phyloP scores from a whole-genome alignment of 2,329 filamentous ascomycete species.

The Diaporthe amygdali region DNA sequence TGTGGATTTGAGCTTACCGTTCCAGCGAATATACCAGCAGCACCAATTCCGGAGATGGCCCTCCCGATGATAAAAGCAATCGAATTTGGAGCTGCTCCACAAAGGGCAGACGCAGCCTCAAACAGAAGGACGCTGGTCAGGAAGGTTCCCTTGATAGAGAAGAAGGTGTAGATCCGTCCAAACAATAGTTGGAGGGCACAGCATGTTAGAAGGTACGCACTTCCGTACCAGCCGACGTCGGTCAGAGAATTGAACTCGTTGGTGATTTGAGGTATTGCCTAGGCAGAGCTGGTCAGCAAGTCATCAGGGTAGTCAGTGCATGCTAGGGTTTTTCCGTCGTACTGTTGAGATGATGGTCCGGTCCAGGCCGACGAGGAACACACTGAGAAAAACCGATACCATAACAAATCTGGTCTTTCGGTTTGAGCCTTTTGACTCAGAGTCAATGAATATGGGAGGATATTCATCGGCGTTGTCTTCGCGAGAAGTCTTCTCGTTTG shows the following conservation, averaged over 20 bases:
- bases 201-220: slow-evolving; percentile 28
- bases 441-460: background rate
- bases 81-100: slow-evolving; percentile 32
- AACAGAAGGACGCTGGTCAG: slow-evolving; percentile 17
- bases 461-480: background rate
- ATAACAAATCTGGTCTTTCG: background rate
- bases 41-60: slow-evolving; percentile 32
- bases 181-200: slow-evolving; percentile 20
- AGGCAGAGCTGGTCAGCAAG: background rate
- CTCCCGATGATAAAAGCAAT: slow-evolving; percentile 34
- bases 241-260: slow-evolving; percentile 33
- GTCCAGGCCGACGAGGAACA: slow-evolving; percentile 29
- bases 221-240: slow-evolving; percentile 33
- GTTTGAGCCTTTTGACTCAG: background rate
- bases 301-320: too few relatives aligned
- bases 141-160: slow-evolving; percentile 25
- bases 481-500: background rate
- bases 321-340: background rate
- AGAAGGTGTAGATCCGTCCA: slow-evolving; percentile 29
- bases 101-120: slow-evolving; percentile 31
- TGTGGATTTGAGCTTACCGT: slow-evolving; percentile 23
- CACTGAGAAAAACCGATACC: slow-evolving; percentile 22
- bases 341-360: slow-evolving; percentile 27
- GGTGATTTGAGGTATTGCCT: slow-evolving; percentile 31
- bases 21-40: slow-evolving; percentile 33